Evolutionary conservation across 306 rosid genomes (phyloP), one percentile per base, ranked within the genome.

Genomic region (Crotalaria pallida): DNA sequence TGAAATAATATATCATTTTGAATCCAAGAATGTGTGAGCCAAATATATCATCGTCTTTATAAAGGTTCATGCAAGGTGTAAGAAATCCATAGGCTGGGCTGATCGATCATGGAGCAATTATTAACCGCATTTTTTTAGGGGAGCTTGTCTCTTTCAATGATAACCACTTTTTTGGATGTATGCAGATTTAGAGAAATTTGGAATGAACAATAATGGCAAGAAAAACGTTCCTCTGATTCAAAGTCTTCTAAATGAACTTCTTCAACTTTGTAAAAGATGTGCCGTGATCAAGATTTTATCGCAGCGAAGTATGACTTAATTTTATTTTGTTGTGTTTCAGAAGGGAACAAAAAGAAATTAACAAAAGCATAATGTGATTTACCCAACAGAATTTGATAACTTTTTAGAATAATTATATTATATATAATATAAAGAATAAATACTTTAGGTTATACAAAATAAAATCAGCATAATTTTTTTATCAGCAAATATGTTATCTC

Each of bases 271-370:
- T 71, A 56, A 63, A 17, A n/a, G 4, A 1, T 44, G 5, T 45
- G 38, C 48, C 18, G 7, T 44, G 31, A 55, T 56, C 29, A 24
- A 34, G 57, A 55, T 12, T 16, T 57, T 12, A 12, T 71, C 69
- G 78, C 82, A 72, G 78, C 78, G 34, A 78, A 47, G 27, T 65
- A 65, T 19, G 78, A 78, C 82, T 78, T 5, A 29, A 7, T 33
- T 33, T 33, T 6, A 10, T 33, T 33, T 33, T 33, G 6, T 33
- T 7, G 9, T 33, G 38, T 33, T 33, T 1, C 9, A 7, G 8
- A 1, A 33, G 10, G 38, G 38, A 33, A 33, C 10, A 6, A 7
- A 33, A 33, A 7, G 7, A 33, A 33, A 33, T 7, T 27, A 27
- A n/a, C n/a, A n/a, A n/a, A n/a, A n/a, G n/a, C n/a, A n/a, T n/a